Evolutionary conservation across 441 rosid species (phyloP).

Genomic region (Pelargonium australe): DNA sequence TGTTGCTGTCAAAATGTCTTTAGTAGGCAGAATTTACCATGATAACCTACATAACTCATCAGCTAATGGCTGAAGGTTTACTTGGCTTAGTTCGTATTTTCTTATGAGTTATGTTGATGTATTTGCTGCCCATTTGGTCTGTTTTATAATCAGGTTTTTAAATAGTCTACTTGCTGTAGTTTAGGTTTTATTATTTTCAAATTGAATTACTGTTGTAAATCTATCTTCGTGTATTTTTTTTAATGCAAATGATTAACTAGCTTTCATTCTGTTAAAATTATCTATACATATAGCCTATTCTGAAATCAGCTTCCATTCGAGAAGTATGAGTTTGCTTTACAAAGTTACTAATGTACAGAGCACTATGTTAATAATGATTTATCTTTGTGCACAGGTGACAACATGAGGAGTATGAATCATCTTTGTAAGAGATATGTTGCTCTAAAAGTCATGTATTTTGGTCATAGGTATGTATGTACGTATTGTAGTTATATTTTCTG

Average conservation of each 20-base stretch:
- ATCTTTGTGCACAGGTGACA: constrained; percentile 21
- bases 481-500: constrained; percentile 5
- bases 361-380: neutral
- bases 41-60: neutral
- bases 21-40: neutral
- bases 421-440: constrained; percentile 61
- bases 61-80: neutral
- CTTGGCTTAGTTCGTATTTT: neutral
- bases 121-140: too few species aligned
- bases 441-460: constrained; percentile 75
- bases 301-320: too few species aligned
- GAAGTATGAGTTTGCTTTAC: too few species aligned
- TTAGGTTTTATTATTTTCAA: too few species aligned
- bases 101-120: too few species aligned
- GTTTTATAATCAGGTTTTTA: too few species aligned
- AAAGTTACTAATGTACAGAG: too few species aligned
- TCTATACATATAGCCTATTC: neutral
- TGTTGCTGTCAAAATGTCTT: neutral
- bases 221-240: neutral
- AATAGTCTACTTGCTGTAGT: neutral
- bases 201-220: neutral
- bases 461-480: constrained; percentile 47
- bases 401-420: constrained; percentile 22
- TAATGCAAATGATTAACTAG: neutral
- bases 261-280: neutral